Evolutionary conservation across 306 rosid genomes (phyloP).

Genomic region (Pterocarpus santalinus): DNA sequence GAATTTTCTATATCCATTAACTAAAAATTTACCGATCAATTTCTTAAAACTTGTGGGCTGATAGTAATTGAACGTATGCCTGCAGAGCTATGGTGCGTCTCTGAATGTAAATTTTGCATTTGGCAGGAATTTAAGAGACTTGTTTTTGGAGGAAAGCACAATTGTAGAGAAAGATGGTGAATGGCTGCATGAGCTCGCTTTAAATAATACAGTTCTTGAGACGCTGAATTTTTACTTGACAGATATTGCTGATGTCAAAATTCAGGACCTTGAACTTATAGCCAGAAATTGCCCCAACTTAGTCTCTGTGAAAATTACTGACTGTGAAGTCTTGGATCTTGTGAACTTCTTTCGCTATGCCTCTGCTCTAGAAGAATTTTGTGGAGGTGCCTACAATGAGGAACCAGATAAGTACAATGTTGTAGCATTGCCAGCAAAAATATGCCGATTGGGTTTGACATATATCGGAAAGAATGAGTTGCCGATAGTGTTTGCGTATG

Average conservation of each 20-base stretch:
- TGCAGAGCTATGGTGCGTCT: neutral
- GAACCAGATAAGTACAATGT: constrained; percentile 62
- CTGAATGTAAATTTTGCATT: constrained; percentile 22
- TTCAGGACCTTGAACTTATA: constrained; percentile 81
- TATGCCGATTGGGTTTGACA: constrained; percentile 77
- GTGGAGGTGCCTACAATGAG: constrained; percentile 82
- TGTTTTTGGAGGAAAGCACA: constrained; percentile 89
- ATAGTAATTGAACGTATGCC: constrained; percentile 2
- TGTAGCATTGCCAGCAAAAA: constrained; percentile 68
- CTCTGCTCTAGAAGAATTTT: constrained; percentile 74
- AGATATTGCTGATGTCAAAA: constrained; percentile 58
- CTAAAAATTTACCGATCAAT: neutral
- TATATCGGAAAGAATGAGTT: constrained; percentile 83
- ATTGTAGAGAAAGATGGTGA: constrained; percentile 68
- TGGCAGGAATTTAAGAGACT: constrained; percentile 75
- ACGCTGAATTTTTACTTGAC: constrained; percentile 89
- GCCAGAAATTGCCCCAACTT: constrained; percentile 85
- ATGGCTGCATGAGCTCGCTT: constrained; percentile 93
- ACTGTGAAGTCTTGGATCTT: constrained; percentile 77
- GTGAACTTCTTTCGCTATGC: constrained; percentile 74
- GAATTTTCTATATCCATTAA: neutral
- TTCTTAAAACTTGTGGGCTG: neutral
- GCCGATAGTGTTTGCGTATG: constrained; percentile 69
- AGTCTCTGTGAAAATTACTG: constrained; percentile 72
- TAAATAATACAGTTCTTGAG: constrained; percentile 85